Evolutionary conservation across 495 filamentous ascomycete genomes (phyloP), one percentile per base, ranked within the genome.

Genomic region (Talaromyces proteolyticus): DNA sequence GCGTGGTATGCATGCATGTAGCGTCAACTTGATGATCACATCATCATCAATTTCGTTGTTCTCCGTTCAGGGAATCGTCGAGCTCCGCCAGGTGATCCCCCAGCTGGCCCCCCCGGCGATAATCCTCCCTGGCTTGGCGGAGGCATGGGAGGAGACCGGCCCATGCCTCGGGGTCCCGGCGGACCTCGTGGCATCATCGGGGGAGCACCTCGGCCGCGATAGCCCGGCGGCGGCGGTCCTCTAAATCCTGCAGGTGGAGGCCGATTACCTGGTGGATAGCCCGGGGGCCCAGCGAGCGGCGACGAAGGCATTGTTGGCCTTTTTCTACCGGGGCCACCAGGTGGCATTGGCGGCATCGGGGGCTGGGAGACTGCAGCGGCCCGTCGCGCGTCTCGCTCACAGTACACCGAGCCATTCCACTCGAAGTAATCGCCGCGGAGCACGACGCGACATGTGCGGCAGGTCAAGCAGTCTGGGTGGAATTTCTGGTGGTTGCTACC

Each of bases 1-100:
- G 18, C 23, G 20, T 41, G 39, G 34, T 49, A 38, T 16, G 34
- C n/a, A n/a, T n/a, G 26, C 20, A 40, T 36, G 34, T 49, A n/a
- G 38, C 29, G 14, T 34, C 11, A 22, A 6, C 22, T 7, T 23
- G 34, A 40, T 21, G 20, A 22, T 77, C 69, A 87, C 81, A 91
- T 87, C 85, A 93, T 93, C 75, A 92, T 92, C 58, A 95, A 64
- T 67, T 79, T 79, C 50, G 90, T 95, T 60, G 85, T 92, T 52
- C 90, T 72, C 63, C 91, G 83, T 72, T 93, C 87, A 4, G 77
- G 74, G 61, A 77, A 77, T 16, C 75, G 79, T 60, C 63, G 68
- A 47, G 61, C 67, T 49, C 59, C 61, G 50, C 50, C 55, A 42
- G 59, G 55, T 42, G n/a, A n/a, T n/a, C n/a, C n/a, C n/a, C n/a